Evolutionary conservation across 345 rosid species (phyloP), one percentile per base, ranked within the genome.

Genomic region (Linum usitatissimum): DNA sequence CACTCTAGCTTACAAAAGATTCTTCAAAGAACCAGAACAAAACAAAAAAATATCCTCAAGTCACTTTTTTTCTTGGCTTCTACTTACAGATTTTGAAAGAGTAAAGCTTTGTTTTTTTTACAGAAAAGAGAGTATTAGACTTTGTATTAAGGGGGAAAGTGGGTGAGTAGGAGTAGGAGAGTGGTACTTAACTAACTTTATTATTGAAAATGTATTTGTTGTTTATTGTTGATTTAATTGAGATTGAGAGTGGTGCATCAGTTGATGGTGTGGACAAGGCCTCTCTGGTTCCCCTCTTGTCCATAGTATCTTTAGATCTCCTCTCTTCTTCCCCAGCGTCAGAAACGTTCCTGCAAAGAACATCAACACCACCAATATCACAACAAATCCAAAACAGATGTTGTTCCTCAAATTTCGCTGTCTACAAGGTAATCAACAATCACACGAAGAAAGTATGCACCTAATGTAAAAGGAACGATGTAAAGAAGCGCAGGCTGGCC

Each of bases 301-400:
- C 98, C 98, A 92, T 53, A 88, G 77, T 17, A 69, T 79, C 69
- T 80, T 69, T 56, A 90, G 81, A 34, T 92, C 97, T 17, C 97
- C 97, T 74, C 97, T 87, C 75, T 78, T 82, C 74, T 77, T 86
- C 55, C 91, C 90, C 80, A 90, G 58, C 48, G 85, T 71, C 74
- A 87, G 58, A 57, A 92, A 73, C 0, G 98, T 89, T 28, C 95
- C 98, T 90, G 81, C 78, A 73, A 18, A n/a, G 10, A 55, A 4
- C 21, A 55, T 4, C 57, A 6, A 55, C 28, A 23, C 28, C 28
- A 23, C 28, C 2, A 23, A 23, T 6, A 55, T 6, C 9, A 6
- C 28, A 23, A 1, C 28, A 23, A 23, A 0, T 23, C 28, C 2
- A 23, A 23, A 23, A 23, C 28, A 23, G 28, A n/a, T 23, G 28